Evolutionary conservation across 2,329 filamentous ascomycete species (phyloP).

Genomic region (Aspergillus thermomutatus): DNA sequence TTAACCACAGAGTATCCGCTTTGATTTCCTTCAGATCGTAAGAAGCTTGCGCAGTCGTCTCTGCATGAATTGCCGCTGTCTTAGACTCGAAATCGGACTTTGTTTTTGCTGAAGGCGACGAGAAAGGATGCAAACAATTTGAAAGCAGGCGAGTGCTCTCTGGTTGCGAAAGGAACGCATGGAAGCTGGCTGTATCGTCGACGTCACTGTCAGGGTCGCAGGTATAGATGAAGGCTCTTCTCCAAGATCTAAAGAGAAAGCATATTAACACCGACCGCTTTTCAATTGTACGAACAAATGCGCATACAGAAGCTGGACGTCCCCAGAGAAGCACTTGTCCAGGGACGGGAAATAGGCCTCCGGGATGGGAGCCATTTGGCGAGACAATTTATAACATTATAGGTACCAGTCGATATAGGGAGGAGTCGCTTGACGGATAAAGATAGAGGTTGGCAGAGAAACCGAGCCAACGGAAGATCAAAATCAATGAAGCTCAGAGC

Average conservation of each 20-base stretch:
- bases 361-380: conserved; percentile 65
- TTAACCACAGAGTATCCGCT: conserved; percentile 81
- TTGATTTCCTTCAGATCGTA: conserved; percentile 79
- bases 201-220: conserved; percentile 39
- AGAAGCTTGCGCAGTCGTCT: conserved; percentile 62
- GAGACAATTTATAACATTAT: conserved; percentile 41
- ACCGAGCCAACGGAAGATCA: not conserved
- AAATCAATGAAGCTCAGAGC: conserved; percentile 8
- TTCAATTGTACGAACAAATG: not conserved
- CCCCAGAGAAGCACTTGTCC: conserved; percentile 78
- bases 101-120: conserved; percentile 58
- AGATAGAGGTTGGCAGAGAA: conserved; percentile 1
- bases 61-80: conserved; percentile 81
- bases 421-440: conserved; percentile 4
- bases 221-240: conserved; percentile 53
- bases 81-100: conserved; percentile 75
- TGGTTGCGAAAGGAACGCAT: conserved; percentile 68
- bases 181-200: conserved; percentile 56
- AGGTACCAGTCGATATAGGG: conserved; percentile 15
- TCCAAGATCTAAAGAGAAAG: conserved; percentile 55
- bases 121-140: conserved; percentile 66
- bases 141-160: conserved; percentile 67
- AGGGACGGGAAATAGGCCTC: conserved; percentile 80
- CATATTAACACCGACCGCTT: conserved; percentile 19
- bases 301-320: conserved; percentile 71